Percentiles rank a stretch among this genome's conserved stretches.
These are phyloP conservation scores for Exsudoporus floridanus DNA, from an alignment of 1,284 basidiomycete species.

Conservation along the genomic window DNA sequence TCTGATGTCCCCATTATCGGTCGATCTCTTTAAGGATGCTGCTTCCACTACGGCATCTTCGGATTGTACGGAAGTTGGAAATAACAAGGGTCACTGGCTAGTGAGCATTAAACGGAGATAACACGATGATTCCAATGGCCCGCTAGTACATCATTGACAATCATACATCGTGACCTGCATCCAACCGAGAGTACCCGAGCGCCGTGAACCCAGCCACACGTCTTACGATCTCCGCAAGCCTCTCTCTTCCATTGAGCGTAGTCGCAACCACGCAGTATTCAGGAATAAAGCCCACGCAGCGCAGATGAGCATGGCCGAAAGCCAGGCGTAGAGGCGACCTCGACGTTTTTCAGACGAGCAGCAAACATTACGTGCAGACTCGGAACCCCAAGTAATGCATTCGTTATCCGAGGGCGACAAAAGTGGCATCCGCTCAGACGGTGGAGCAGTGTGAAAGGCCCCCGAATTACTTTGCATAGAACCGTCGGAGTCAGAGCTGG, in stretches of 20 bases:
- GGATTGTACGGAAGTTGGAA: constrained; percentile 34
- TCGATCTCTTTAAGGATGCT: constrained; percentile 29
- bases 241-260: constrained; percentile 45
- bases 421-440: constrained; percentile 15
- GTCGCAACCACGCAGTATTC: constrained; percentile 55
- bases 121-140: neutral
- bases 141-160: neutral
- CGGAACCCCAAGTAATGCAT: neutral
- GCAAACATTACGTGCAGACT: constrained; percentile 24
- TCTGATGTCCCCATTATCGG: constrained; percentile 22
- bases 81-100: constrained; percentile 34
- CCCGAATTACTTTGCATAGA: neutral
- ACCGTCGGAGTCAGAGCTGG: neutral
- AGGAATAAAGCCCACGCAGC: constrained; percentile 69
- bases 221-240: constrained; percentile 16
- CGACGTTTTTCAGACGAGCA: constrained; percentile 44
- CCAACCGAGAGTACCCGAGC: neutral
- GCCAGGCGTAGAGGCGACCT: constrained; percentile 50
- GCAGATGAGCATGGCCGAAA: constrained; percentile 48
- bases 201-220: neutral
- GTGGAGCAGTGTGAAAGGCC: neutral
- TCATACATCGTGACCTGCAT: neutral
- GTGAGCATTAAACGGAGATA: constrained; percentile 31
- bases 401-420: constrained; percentile 4
- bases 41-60: constrained; percentile 34